Evolutionary conservation across 2,329 filamentous ascomycete genomes (phyloP).

Genomic region (Byssochlamys sp.): DNA sequence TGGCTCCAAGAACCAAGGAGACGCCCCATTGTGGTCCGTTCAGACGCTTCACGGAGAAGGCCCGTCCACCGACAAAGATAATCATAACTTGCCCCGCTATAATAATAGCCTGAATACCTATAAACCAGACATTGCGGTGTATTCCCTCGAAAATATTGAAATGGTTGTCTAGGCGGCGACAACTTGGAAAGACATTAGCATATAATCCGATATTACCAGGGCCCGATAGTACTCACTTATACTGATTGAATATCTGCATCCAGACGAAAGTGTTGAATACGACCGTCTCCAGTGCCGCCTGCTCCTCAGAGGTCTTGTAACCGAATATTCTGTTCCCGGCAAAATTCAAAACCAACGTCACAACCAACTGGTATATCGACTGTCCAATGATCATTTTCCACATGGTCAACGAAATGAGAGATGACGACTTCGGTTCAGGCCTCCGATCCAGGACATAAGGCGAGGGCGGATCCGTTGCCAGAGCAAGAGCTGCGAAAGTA

Average conservation of each 20-base stretch:
- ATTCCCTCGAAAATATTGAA: slow-evolving; percentile 38
- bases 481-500: slow-evolving; percentile 56
- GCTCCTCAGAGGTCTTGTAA: slow-evolving; percentile 14
- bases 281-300: slow-evolving; percentile 24
- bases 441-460: slow-evolving; percentile 48
- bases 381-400: slow-evolving; percentile 40
- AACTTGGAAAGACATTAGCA: slow-evolving; percentile 9
- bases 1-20: slow-evolving; percentile 56
- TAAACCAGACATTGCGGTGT: slow-evolving; percentile 37
- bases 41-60: slow-evolving; percentile 54
- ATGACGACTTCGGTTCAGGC: slow-evolving; percentile 37
- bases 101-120: slow-evolving; percentile 57
- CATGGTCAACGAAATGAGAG: slow-evolving; percentile 38
- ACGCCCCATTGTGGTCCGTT: slow-evolving; percentile 61
- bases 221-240: slow-evolving; percentile 25
- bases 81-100: slow-evolving; percentile 63
- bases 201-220: not conserved
- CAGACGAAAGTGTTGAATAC: slow-evolving; percentile 40
- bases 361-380: slow-evolving; percentile 33
- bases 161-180: slow-evolving; percentile 35
- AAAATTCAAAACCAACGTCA: slow-evolving; percentile 39
- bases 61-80: slow-evolving; percentile 58
- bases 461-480: slow-evolving; percentile 55
- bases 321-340: slow-evolving; percentile 27
- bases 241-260: slow-evolving; percentile 43